phyloP scores from a whole-genome alignment of 805 yeast species.

The Priceomyces fermenticarens region DNA sequence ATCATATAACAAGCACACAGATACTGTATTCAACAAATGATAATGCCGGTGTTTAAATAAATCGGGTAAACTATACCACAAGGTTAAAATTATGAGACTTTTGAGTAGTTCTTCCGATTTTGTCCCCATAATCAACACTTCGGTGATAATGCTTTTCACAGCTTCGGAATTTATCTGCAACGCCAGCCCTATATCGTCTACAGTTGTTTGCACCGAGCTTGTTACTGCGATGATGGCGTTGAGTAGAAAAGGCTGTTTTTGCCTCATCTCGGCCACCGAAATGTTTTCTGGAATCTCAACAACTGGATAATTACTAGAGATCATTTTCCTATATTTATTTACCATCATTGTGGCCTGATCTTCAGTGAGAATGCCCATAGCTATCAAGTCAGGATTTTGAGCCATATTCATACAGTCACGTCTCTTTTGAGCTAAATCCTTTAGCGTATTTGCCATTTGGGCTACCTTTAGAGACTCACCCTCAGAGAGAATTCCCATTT shows the following conservation, averaged over 20 bases:
- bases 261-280: constrained; percentile 47
- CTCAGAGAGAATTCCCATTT: constrained; percentile 32
- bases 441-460: constrained; percentile 44
- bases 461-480: constrained; percentile 32
- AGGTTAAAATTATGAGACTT: constrained; percentile 54
- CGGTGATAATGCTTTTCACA: constrained; percentile 48
- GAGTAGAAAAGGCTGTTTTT: constrained; percentile 58
- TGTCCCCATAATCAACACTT: constrained; percentile 65
- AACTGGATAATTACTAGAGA: constrained; percentile 54
- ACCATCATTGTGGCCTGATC: constrained; percentile 61
- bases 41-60: constrained; percentile 75
- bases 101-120: constrained; percentile 69
- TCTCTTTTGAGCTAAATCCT: constrained; percentile 44
- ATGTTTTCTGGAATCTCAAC: constrained; percentile 48
- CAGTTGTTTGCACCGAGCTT: constrained; percentile 38
- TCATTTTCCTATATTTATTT: constrained; percentile 42
- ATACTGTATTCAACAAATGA: constrained; percentile 63
- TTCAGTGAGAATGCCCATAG: constrained; percentile 52
- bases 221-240: constrained; percentile 63
- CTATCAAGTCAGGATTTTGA: constrained; percentile 47
- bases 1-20: constrained; percentile 70
- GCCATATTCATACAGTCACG: constrained; percentile 24
- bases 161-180: constrained; percentile 53
- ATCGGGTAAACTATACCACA: constrained; percentile 87
- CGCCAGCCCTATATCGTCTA: constrained; percentile 37